A percentile compares a stretch with the other conserved stretches of the same genome.
These are phyloP conservation scores for Rhizoctonia solani DNA, from an alignment of 1,284 basidiomycete species.

Conservation along the genomic window DNA sequence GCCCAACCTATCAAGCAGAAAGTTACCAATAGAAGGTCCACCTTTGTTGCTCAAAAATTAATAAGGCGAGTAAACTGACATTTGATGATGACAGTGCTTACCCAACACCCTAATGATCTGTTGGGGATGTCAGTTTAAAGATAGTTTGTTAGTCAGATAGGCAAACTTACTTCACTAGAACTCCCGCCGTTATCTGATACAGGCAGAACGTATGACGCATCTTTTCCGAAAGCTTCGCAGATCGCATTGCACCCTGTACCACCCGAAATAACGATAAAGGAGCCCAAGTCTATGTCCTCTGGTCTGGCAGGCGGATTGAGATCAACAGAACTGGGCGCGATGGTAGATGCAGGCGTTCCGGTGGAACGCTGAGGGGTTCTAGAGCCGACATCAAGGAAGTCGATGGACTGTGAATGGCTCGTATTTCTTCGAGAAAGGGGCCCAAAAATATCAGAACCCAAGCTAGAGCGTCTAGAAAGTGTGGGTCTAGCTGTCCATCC, in stretches of 20 bases:
- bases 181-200: constrained; percentile 88
- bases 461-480: constrained; percentile 20
- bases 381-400: constrained; percentile 9
- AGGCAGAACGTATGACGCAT: constrained; percentile 73
- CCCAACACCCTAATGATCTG: constrained; percentile 75
- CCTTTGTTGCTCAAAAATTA: constrained; percentile 43
- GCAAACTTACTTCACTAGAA: constrained; percentile 60
- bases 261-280: constrained; percentile 71
- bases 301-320: constrained; percentile 13
- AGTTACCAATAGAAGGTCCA: constrained; percentile 75
- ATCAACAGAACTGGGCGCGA: constrained; percentile 30
- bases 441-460: constrained; percentile 27
- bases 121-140: constrained; percentile 1
- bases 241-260: constrained; percentile 84
- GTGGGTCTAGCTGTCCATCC: neutral
- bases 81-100: constrained; percentile 20
- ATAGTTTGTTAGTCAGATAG: neutral
- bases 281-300: constrained; percentile 30
- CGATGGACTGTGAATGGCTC: neutral
- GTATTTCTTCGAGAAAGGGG: constrained; percentile 10
- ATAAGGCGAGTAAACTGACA: neutral
- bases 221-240: constrained; percentile 67
- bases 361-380: constrained; percentile 12
- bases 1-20: constrained; percentile 8
- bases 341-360: constrained; percentile 23